Evolutionary conservation across 768 basidiomycete species (phyloP).

Genomic region (Tulasnella sp.): DNA sequence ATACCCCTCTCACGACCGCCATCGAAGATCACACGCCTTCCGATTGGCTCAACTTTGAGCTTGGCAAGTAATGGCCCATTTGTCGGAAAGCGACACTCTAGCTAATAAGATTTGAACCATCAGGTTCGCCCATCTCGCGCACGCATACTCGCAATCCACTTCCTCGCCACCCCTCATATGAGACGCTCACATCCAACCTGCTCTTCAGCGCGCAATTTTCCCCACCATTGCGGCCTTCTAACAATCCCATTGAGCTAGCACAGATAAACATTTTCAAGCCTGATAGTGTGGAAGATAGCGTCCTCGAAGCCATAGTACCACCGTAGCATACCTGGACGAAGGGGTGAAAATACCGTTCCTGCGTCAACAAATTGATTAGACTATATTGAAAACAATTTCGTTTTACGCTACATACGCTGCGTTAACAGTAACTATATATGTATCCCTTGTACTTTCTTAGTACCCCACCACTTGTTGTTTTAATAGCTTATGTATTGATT

Average conservation of each 20-base stretch:
- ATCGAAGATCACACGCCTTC: not conserved
- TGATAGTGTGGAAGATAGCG: not conserved
- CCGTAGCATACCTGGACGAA: not conserved
- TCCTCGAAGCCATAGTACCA: not conserved
- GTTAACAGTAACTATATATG: not conserved
- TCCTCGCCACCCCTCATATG: constrained; percentile 32
- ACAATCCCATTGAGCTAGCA: not conserved
- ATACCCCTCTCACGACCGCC: constrained; percentile 21
- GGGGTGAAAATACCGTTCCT: not conserved
- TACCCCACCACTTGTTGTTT: not conserved
- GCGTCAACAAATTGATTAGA: not conserved
- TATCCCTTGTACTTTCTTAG: not conserved
- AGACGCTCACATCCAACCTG: constrained; percentile 28
- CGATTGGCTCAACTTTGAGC: constrained; percentile 27
- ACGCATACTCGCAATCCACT: constrained; percentile 34
- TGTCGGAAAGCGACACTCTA: not conserved
- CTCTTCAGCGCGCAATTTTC: constrained; percentile 17
- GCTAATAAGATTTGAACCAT: not conserved
- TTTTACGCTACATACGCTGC: not conserved
- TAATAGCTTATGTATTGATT: not conserved
- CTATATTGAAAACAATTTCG: not conserved
- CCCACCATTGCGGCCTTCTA: constrained; percentile 7
- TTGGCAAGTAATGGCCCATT: not conserved
- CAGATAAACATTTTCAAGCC: not conserved
- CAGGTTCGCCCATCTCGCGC: constrained; percentile 32